Base-by-base conservation (phyloP, 495 filamentous ascomycete species). In the Daldinia caldariorum region DNA sequence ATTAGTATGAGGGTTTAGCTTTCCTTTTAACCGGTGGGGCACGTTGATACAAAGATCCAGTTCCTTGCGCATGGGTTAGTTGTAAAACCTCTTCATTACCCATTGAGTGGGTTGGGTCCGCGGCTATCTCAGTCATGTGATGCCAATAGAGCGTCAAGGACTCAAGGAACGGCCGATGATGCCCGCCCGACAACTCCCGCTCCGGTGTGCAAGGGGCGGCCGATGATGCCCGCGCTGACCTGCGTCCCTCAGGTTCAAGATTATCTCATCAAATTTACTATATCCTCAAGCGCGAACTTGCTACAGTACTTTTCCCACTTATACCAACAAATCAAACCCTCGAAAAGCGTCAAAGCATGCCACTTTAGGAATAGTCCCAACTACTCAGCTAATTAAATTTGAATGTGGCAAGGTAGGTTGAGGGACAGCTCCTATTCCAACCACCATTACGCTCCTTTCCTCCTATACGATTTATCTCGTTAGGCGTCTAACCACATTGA, bases 101-200 rank as follows among this genome's bases (percentile, higher is more conserved):
- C 18, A 16, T 47, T 47, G 43, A 12, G 18, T 22, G 43, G 43
- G 4, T 47, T 47, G 43, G 43, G 20, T 47, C 16, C 20, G 43
- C 10, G 43, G 18, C 43, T 47, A 22, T 9, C 6, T 47, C 43
- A 47, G 43, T 47, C 43, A 47, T 47, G 43, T 47, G 43, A 47
- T 47, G 43, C 16, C 41, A 45, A 45, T 45, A 45, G 26, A 6
- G 20, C 43, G 3, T 47, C 1, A 9, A 22, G 18, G 18, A 47
- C 20, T 16, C 18, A 22, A 47, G 43, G 43, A 47, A 47, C 43
- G 43, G 43, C 43, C 43, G 43, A 47, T 8, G 43, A 47, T 10
- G 16, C 3, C 43, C 43, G 43, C 43, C 0, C 9, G 9, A 8
- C 18, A 47, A 47, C 9, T 16, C 9, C 43, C 43, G 43, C 9